Evolutionary conservation across 345 rosid genomes (phyloP).

Genomic region (Salix caprea): DNA sequence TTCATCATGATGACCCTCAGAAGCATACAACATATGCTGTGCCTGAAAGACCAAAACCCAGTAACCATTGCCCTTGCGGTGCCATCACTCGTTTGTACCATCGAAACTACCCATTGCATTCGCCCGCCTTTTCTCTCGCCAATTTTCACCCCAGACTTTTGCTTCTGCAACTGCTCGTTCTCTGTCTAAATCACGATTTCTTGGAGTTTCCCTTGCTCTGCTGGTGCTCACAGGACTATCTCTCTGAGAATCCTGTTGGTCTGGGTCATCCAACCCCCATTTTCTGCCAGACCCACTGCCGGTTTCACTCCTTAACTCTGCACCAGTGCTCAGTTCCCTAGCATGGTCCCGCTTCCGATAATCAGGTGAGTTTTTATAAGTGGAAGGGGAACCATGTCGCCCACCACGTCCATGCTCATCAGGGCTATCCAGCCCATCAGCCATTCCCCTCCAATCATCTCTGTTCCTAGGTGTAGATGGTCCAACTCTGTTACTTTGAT

Average conservation of each 20-base stretch:
- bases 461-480: constrained; percentile 60
- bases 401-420: constrained; percentile 44
- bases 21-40: constrained; percentile 17
- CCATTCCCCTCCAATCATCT: constrained; percentile 56
- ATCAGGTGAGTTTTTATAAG: constrained; percentile 79
- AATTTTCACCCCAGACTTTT: constrained; percentile 97
- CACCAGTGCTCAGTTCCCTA: constrained; percentile 47
- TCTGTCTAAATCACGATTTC: constrained; percentile 84
- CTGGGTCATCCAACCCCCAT: constrained; percentile 62
- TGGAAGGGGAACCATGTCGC: constrained; percentile 64
- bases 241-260: constrained; percentile 61
- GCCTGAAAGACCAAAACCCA: constrained; percentile 1
- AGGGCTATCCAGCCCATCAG: constrained; percentile 74
- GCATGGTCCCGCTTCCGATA: constrained; percentile 61
- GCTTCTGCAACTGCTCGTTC: constrained; percentile 97
- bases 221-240: constrained; percentile 65
- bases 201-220: constrained; percentile 65
- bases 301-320: constrained; percentile 56
- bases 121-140: constrained; percentile 84
- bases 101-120: constrained; percentile 70
- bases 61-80: neutral
- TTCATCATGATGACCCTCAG: constrained; percentile 5
- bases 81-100: constrained; percentile 54
- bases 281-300: constrained; percentile 81
- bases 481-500: constrained; percentile 65